Evolutionary conservation across 2,329 filamentous ascomycete species (phyloP), one percentile per base, ranked within the genome.

Genomic region (Colletotrichum spaethianum): DNA sequence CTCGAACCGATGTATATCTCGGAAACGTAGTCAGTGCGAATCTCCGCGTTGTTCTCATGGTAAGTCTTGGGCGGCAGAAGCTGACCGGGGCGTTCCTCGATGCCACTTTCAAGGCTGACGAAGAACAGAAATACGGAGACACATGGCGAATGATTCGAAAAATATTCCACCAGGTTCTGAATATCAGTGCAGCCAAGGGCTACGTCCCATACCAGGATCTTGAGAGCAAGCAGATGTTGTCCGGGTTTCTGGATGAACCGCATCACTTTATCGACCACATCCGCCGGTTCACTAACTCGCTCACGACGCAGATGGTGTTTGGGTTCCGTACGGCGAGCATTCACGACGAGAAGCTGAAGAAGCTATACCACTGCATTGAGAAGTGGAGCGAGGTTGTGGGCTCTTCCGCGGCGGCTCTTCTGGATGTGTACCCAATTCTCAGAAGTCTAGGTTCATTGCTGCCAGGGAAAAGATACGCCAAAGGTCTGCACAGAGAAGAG

Each of bases 231-330:
- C 80, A 84, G 26, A 84, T 88, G 82, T 75, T 86, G 11, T 76
- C n/a, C 23, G 81, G 83, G 3, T 73, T 78, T 8, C 60, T 78
- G 7, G 73, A 74, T 2, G 55, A 79, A 2, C 87, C 87, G 0
- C 74, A 85, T 0, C 72, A 80, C 11, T 85, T 87, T 67, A 70
- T 85, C 9, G 74, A 84, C 18, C 82, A 87, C 67, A 82, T 88
- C 23, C 80, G 86, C 9, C 82, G 86, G 1, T 89, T 87, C 74
- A 83, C 85, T 2, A 85, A 84, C 56, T 83, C 87, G 1, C 76
- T 89, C 2, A 86, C 85, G 0, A 88, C 86, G 0, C 83, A 82
- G 2, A 88, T 89, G 82, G 80, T 86, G 1, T 89, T 86, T 66
- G 86, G 86, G 4, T 87, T 81, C 73, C 82, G 86, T 12, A 82